phyloP scores from a whole-genome alignment of 129 eudicot species.

The Flaveria ramosissima region DNA sequence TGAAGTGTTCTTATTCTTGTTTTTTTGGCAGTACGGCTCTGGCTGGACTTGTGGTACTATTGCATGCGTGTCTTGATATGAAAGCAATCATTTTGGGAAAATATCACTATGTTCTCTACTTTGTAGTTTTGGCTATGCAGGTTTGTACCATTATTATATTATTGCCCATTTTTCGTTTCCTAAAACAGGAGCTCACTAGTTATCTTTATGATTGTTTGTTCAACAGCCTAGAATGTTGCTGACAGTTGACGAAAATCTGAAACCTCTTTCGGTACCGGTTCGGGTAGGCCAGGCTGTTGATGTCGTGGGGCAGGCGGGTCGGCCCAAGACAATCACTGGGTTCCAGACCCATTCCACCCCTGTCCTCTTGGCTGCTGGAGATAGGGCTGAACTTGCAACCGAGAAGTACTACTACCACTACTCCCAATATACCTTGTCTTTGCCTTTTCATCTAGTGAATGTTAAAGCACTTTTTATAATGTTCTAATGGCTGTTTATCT shows the following conservation, averaged over 20 bases:
- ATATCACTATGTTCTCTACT: constrained; percentile 91
- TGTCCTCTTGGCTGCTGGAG: constrained; percentile 92
- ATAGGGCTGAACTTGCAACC: constrained; percentile 97
- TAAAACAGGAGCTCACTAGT: background rate
- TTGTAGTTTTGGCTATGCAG: constrained; percentile 93
- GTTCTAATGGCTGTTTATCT: background rate
- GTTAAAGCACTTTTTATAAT: background rate
- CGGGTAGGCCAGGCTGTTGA: constrained; percentile 99
- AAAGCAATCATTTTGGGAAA: constrained; percentile 88
- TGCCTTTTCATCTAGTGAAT: background rate
- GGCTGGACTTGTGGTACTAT: constrained; percentile 74
- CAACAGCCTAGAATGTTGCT: constrained; percentile 85
- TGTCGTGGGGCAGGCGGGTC: constrained; percentile 98
- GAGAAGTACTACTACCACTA: constrained; percentile 51
- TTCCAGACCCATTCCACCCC: constrained; percentile 99
- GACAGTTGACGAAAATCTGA: constrained; percentile 93
- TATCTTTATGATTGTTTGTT: background rate
- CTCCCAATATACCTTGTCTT: background rate
- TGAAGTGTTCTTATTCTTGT: background rate
- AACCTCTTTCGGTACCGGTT: constrained; percentile 92
- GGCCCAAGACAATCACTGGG: constrained; percentile 98
- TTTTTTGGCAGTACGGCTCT: constrained; percentile 64
- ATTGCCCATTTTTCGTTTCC: background rate
- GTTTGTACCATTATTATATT: constrained; percentile 32
- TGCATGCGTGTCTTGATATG: constrained; percentile 95